These are phyloP conservation scores for Carex kokanica DNA, from an alignment of 176 grass and related monocot species.

Conservation along the genomic window DNA sequence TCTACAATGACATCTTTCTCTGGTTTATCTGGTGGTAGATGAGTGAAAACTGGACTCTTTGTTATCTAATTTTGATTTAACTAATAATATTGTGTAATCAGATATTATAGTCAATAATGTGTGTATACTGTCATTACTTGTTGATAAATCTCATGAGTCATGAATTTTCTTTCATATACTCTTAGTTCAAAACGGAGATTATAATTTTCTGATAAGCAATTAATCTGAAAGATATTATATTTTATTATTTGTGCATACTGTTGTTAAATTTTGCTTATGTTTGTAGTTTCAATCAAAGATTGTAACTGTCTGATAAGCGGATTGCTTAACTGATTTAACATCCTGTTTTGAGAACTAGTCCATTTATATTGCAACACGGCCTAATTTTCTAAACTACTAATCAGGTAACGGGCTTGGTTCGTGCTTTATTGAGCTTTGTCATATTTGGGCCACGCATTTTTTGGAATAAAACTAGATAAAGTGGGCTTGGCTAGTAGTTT, in stretches of 20 bases:
- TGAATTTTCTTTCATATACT: neutral
- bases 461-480: neutral
- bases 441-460: neutral
- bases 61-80: neutral
- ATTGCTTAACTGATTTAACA: neutral
- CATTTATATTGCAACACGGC: neutral
- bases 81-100: neutral
- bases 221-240: neutral
- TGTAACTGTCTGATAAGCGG: no score
- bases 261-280: neutral
- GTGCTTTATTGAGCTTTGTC: neutral
- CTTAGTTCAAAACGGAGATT: no score
- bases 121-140: neutral
- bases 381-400: neutral
- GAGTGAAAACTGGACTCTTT: neutral
- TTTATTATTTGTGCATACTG: neutral
- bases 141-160: neutral
- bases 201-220: no score
- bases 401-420: neutral
- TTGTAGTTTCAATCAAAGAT: no score
- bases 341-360: neutral
- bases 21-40: slow-evolving; percentile 7
- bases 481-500: neutral
- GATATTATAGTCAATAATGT: neutral
- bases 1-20: slow-evolving; percentile 21